phyloP scores from a whole-genome alignment of 2,329 filamentous ascomycete genomes.

The Colletotrichum gloeosporioides region DNA sequence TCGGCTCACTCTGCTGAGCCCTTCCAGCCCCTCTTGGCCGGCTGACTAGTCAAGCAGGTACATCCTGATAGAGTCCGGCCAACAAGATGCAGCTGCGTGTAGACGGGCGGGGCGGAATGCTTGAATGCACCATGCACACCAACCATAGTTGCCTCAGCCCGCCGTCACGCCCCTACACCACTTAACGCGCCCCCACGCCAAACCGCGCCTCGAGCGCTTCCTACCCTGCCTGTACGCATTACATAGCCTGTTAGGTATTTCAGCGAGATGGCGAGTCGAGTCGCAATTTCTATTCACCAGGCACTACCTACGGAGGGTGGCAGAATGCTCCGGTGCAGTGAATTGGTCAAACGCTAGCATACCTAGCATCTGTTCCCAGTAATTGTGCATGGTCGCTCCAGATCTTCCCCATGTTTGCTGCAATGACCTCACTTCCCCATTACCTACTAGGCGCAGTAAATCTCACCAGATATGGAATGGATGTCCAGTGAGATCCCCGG shows the following conservation, averaged over 20 bases:
- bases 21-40: background rate
- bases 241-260: background rate
- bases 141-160: background rate
- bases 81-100: background rate
- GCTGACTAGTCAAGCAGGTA: constrained; percentile 1
- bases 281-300: background rate
- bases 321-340: background rate
- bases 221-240: background rate
- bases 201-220: background rate
- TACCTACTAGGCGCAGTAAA: background rate
- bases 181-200: constrained; percentile 11
- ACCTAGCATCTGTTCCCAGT: background rate
- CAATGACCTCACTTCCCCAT: background rate
- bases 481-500: background rate
- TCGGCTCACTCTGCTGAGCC: background rate
- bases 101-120: constrained; percentile 11
- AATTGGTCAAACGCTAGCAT: background rate
- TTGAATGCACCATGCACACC: constrained; percentile 1
- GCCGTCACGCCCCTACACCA: background rate
- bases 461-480: background rate
- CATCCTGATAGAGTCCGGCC: background rate
- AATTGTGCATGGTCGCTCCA: background rate
- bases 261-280: background rate
- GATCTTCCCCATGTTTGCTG: background rate
- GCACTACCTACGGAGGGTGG: background rate